Base-by-base conservation (phyloP, 768 basidiomycete genomes). In the Amanita rimosa region DNA sequence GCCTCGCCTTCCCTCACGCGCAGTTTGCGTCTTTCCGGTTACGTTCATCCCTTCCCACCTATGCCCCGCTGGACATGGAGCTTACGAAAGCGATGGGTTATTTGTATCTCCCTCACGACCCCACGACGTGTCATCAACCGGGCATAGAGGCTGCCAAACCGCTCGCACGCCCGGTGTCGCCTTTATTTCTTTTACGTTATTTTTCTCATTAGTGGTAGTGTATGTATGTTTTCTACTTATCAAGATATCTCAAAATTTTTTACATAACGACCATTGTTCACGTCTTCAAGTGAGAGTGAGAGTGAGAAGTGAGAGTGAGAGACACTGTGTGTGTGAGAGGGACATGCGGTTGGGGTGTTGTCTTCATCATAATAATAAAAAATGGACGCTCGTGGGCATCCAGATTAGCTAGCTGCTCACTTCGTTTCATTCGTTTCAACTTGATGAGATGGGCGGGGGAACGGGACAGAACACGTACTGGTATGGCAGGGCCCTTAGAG, bases 181-280 rank as follows among this genome's bases (percentile, higher is more conserved):
- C 19, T 17, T 26, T n/a, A 46, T 46, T 36, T 19, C 9, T 48
- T 22, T 48, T 48, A 48, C 47, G 38, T 41, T 48, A 48, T 21
- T 48, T n/a, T 31, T 47, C 34, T 46, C 35, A 13, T 11, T 36
- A 37, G 10, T 38, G 35, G 46, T 27, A 47, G 11, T 17, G 44
- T 35, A 45, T 35, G 29, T 19, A 19, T 44, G 27, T 45, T 29
- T 31, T 34, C 33, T 34, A 44, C 24, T n/a, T 17, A 44, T 44
- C 31, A 3, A 1, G 31, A n/a, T 13, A 31, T 31, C 11, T 31
- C 1, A 2, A 22, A 29, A n/a, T 24, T 5, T 5, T 11, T 31
- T 31, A 31, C 13, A 31, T 13, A 31, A 31, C 31, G 31, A 6
- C n/a, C n/a, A n/a, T n/a, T n/a, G n/a, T n/a, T n/a, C n/a, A n/a